Percentiles rank a stretch among this genome's conserved stretches.
Conservation (phyloP, 805 yeast genomes). For the Ogataea chonburiensis region DNA sequence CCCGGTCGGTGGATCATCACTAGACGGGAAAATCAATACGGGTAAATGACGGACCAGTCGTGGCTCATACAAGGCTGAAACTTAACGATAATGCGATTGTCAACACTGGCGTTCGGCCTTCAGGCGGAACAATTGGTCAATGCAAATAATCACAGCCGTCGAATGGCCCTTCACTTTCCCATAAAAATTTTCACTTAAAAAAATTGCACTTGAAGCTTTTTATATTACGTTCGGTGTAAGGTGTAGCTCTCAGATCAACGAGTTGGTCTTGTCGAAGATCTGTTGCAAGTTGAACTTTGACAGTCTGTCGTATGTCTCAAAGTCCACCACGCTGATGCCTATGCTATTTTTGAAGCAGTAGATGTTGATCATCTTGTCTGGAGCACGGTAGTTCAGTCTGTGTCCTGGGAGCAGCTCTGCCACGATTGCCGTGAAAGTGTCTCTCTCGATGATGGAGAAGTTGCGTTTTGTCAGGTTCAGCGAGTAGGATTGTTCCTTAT, state of each 20-base stretch:
- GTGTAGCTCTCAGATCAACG: slow-evolving; percentile 11
- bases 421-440: slow-evolving; percentile 67
- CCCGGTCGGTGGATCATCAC: slow-evolving; percentile 48
- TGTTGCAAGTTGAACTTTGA: slow-evolving; percentile 80
- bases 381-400: slow-evolving; percentile 73
- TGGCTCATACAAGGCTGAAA: slow-evolving; percentile 62
- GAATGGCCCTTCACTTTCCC: slow-evolving; percentile 11
- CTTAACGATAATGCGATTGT: slow-evolving; percentile 57
- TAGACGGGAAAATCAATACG: slow-evolving; percentile 14
- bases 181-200: slow-evolving; percentile 9
- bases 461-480: slow-evolving; percentile 78
- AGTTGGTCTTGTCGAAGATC: slow-evolving; percentile 52
- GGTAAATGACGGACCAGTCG: slow-evolving; percentile 16
- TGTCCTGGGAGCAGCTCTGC: slow-evolving; percentile 48
- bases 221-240: slow-evolving; percentile 1
- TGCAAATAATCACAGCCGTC: slow-evolving; percentile 49
- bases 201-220: background rate
- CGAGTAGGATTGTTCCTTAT: slow-evolving; percentile 53
- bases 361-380: slow-evolving; percentile 74
- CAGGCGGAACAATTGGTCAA: slow-evolving; percentile 63
- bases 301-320: slow-evolving; percentile 49
- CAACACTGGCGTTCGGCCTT: slow-evolving; percentile 44
- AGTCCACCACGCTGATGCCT: slow-evolving; percentile 79
- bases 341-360: slow-evolving; percentile 87
- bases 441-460: slow-evolving; percentile 69